Percentiles rank a stretch among this genome's conserved stretches.
These are phyloP conservation scores for Trichoderma semiorbis DNA, from an alignment of 2,329 filamentous ascomycete genomes.

Conservation along the genomic window DNA sequence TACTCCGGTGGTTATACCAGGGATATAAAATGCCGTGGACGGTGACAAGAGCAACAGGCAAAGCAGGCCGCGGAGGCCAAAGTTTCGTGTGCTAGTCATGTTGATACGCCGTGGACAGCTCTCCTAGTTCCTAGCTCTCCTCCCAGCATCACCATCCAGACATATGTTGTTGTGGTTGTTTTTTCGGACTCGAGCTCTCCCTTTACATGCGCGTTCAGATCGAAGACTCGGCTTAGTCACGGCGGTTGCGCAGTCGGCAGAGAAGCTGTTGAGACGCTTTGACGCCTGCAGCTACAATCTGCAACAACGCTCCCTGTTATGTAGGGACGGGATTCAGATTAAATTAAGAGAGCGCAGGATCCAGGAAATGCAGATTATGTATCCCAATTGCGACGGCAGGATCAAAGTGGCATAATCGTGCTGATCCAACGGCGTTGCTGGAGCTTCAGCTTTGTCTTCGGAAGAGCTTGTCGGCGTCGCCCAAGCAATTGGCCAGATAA, in stretches of 20 bases:
- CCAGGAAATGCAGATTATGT: background rate
- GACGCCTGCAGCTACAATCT: background rate
- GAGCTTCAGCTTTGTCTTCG: background rate
- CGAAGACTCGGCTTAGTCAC: background rate
- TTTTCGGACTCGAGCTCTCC: background rate
- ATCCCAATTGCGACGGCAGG: background rate
- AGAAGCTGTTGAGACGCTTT: background rate
- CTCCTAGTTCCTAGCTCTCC: background rate
- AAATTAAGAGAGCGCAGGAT: background rate
- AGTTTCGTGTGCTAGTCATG: slow-evolving; percentile 28
- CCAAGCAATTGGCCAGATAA: background rate
- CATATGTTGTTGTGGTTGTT: background rate
- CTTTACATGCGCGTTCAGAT: background rate
- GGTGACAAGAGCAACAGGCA: slow-evolving; percentile 40
- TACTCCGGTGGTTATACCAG: slow-evolving; percentile 54
- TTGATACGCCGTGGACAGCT: background rate
- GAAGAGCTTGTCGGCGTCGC: background rate
- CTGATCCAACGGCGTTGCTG: background rate
- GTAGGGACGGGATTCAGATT: background rate
- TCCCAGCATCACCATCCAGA: background rate
- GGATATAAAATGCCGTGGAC: slow-evolving; percentile 74
- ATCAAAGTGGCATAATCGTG: background rate
- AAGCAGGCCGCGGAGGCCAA: slow-evolving; percentile 37
- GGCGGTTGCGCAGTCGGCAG: background rate
- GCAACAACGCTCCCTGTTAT: background rate